Evolutionary conservation across 2,329 filamentous ascomycete species (phyloP).

Genomic region (Alternaria burnsii): DNA sequence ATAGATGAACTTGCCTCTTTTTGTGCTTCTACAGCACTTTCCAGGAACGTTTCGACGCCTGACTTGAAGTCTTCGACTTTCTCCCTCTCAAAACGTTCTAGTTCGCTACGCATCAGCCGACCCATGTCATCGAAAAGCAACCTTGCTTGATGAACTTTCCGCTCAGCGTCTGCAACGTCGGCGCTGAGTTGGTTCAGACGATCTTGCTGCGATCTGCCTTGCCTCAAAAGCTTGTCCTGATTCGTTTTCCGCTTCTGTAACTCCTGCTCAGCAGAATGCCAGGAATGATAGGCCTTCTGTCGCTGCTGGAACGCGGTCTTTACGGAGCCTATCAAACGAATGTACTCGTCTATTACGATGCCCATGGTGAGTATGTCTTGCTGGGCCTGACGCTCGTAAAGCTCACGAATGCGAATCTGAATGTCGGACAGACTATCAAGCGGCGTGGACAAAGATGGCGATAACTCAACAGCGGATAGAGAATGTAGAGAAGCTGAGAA

Average conservation of each 20-base stretch:
- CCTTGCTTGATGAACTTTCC: constrained; percentile 88
- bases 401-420: constrained; percentile 90
- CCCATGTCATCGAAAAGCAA: constrained; percentile 98
- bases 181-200: constrained; percentile 89
- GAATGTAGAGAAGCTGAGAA: constrained; percentile 94
- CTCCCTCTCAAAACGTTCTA: constrained; percentile 93
- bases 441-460: constrained; percentile 84
- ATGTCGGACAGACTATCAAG: constrained; percentile 91
- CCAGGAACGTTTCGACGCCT: constrained; percentile 95
- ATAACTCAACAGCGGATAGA: constrained; percentile 90
- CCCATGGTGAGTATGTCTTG: constrained; percentile 96
- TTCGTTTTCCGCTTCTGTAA: constrained; percentile 86
- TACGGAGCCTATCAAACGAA: constrained; percentile 91
- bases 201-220: constrained; percentile 96
- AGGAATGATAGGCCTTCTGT: constrained; percentile 94
- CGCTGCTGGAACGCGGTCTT: constrained; percentile 92
- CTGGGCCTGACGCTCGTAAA: constrained; percentile 96
- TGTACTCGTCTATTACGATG: constrained; percentile 98
- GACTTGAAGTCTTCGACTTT: constrained; percentile 99
- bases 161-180: constrained; percentile 93
- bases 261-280: constrained; percentile 90
- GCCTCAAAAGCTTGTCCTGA: constrained; percentile 93
- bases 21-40: constrained; percentile 96
- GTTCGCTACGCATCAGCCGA: constrained; percentile 84
- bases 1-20: constrained; percentile 77